Percentiles rank a stretch among this genome's conserved stretches.
Conservation (phyloP, 2,329 filamentous ascomycete species). For the Sarocladium oryzae region DNA sequence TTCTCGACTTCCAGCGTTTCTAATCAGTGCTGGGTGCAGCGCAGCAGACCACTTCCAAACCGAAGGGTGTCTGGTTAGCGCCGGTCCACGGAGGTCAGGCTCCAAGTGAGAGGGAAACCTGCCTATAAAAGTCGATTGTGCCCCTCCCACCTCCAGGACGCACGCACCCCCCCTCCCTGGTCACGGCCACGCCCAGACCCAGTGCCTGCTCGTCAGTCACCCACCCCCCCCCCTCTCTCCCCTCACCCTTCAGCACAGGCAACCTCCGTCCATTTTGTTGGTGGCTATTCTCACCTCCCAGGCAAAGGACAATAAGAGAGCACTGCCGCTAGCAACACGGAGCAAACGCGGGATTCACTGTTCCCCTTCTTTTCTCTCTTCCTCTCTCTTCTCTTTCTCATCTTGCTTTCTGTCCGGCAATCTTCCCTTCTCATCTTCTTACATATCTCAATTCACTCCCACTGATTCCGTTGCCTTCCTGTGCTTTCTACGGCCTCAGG, state of each 20-base stretch:
- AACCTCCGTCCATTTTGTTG: neutral
- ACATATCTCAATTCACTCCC: neutral
- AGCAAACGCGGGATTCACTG: conserved; percentile 4
- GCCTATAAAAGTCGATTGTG: neutral
- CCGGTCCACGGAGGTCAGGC: neutral
- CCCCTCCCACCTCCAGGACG: no score
- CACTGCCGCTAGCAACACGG: conserved; percentile 5
- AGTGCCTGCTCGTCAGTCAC: neutral
- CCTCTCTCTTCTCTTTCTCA: no score
- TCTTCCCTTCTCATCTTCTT: neutral
- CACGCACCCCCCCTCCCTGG: neutral
- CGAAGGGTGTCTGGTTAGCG: neutral
- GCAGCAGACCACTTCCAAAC: neutral
- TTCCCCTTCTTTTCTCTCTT: neutral
- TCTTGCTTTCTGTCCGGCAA: neutral
- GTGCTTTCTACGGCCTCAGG: neutral
- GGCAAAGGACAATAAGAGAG: conserved; percentile 8
- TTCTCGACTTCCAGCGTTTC: neutral
- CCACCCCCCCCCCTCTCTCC: neutral
- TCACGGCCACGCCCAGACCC: neutral
- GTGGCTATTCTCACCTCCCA: conserved; percentile 1
- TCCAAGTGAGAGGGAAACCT: neutral
- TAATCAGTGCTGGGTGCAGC: neutral
- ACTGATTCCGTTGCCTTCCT: neutral
- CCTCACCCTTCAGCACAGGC: neutral